These are phyloP conservation scores for Nematocida ausubeli DNA, from an alignment of 371 early-diverging fungal genomes.

Conservation along the genomic window DNA sequence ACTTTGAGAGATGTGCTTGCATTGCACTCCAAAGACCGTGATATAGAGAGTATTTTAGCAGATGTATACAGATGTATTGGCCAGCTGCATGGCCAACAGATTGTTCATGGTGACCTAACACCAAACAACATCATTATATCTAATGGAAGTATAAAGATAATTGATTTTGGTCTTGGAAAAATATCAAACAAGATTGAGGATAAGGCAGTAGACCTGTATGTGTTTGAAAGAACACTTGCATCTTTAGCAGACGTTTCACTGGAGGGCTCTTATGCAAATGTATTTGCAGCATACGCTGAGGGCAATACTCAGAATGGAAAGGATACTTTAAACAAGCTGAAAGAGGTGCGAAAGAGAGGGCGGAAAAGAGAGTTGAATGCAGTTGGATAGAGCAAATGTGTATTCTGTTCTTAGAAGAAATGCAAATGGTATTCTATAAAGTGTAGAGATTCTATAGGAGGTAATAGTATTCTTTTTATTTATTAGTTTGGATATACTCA, in stretches of 20 bases:
- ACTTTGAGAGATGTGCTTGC: constrained; percentile 43
- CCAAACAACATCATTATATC: constrained; percentile 84
- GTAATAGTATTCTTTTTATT: too few relatives aligned
- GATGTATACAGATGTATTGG: constrained; percentile 69
- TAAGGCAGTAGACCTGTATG: constrained; percentile 96
- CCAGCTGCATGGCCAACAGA: constrained; percentile 76
- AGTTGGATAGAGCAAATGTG: constrained; percentile 46
- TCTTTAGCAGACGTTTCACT: constrained; percentile 72
- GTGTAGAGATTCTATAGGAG: too few relatives aligned
- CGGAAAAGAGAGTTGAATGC: constrained; percentile 59
- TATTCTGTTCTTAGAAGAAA: too few relatives aligned
- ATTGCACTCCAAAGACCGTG: neutral
- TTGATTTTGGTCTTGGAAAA: constrained; percentile 93
- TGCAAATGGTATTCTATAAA: too few relatives aligned
- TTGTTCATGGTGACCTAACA: constrained; percentile 94
- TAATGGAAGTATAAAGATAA: constrained; percentile 68
- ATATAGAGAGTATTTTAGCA: constrained; percentile 8
- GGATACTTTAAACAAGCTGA: constrained; percentile 49
- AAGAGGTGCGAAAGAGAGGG: constrained; percentile 59
- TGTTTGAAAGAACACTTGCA: constrained; percentile 83
- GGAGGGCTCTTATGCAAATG: constrained; percentile 57
- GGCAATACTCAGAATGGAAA: neutral
- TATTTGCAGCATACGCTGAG: neutral
- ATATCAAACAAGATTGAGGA: constrained; percentile 81
- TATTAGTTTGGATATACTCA: too few relatives aligned